Percentiles rank a stretch among this genome's conserved stretches.
Evolutionary conservation across 192 early-diverging fungal species (phyloP).

Genomic region (Backusella sp.): DNA sequence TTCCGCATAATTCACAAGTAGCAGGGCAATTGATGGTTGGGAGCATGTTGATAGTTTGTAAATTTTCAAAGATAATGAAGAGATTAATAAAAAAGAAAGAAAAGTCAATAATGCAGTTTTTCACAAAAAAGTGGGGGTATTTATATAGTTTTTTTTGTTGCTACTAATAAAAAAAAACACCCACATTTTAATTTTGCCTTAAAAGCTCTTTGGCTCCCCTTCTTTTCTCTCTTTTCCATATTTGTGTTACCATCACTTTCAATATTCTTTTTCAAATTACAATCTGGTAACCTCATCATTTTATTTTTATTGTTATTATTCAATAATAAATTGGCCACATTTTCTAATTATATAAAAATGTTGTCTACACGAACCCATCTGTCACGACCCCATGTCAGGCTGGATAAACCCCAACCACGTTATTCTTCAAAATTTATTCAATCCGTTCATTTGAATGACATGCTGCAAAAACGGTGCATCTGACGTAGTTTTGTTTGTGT

Average conservation of each 20-base stretch:
- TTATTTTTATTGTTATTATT: neutral
- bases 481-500: neutral
- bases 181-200: constrained; percentile 8
- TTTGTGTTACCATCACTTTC: neutral
- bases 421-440: neutral
- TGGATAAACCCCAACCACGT: neutral
- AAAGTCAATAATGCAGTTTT: neutral
- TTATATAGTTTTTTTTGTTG: neutral
- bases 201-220: neutral
- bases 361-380: neutral
- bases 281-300: neutral
- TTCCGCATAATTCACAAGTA: constrained; percentile 30
- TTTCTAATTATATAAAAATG: neutral
- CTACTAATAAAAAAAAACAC: neutral
- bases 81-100: neutral
- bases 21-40: constrained; percentile 8
- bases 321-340: neutral
- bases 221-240: neutral
- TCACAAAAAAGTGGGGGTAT: neutral
- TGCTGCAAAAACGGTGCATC: neutral
- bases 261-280: neutral
- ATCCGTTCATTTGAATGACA: neutral
- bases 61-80: neutral
- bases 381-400: neutral
- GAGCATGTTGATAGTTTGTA: neutral